phyloP scores from a whole-genome alignment of 1,139 yeast genomes.

The Yamadazyma pseudoaaseri region DNA sequence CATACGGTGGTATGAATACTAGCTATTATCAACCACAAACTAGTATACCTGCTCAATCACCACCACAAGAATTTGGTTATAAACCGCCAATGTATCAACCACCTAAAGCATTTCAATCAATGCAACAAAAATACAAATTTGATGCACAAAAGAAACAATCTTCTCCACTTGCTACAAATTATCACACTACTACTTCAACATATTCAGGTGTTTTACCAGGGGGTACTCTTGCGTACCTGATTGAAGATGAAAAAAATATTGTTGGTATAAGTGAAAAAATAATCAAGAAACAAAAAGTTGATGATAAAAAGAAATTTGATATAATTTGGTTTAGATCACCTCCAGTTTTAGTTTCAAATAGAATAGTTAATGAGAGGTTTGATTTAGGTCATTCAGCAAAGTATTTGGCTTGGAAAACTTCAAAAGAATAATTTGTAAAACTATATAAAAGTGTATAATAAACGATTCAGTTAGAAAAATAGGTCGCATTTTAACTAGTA shows the following conservation, averaged over 20 bases:
- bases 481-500: neutral
- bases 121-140: slow-evolving; percentile 14
- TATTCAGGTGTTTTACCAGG: slow-evolving; percentile 41
- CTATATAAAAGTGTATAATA: slow-evolving; percentile 2
- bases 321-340: slow-evolving; percentile 82
- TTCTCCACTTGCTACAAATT: slow-evolving; percentile 20
- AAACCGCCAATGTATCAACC: slow-evolving; percentile 18
- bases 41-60: slow-evolving; percentile 4
- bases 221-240: slow-evolving; percentile 39
- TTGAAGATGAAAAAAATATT: slow-evolving; percentile 22
- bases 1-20: slow-evolving; percentile 1
- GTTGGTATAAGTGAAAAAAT: slow-evolving; percentile 19
- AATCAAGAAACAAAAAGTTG: slow-evolving; percentile 23
- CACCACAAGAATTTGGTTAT: slow-evolving; percentile 15
- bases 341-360: slow-evolving; percentile 57
- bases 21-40: slow-evolving; percentile 1
- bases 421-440: neutral
- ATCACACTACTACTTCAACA: slow-evolving; percentile 32
- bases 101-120: slow-evolving; percentile 19
- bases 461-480: neutral
- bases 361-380: slow-evolving; percentile 35
- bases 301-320: slow-evolving; percentile 32
- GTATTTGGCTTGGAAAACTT: slow-evolving; percentile 65
- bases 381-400: slow-evolving; percentile 66
- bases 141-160: slow-evolving; percentile 18